Evolutionary conservation across 768 basidiomycete species (phyloP), one percentile per base, ranked within the genome.

Genomic region (Mycena venus): DNA sequence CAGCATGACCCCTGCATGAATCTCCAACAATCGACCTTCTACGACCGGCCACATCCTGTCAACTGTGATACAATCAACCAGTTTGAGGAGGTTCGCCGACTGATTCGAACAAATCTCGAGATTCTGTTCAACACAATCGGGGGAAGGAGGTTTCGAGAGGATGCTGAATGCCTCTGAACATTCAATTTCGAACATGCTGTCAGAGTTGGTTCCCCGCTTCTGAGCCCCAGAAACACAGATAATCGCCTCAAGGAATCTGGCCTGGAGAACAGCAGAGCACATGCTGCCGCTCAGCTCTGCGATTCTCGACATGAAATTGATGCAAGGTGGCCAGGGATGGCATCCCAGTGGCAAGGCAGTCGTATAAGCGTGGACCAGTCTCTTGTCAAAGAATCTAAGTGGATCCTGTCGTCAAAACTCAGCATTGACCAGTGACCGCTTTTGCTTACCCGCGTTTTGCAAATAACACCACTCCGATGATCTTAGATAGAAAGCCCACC

Each of bases 261-360:
- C n/a, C n/a, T n/a, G n/a, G 47, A 65, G 31, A 11, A 51, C 63
- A 7, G 31, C 63, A 2, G 12, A 32, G 8, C 32, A 31, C 12
- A n/a, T 34, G 10, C 19, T n/a, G 1, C 36, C 63, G 47, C 14
- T 58, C 29, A 31, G 8, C n/a, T 56, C 25, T 4, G 66, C 66
- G 40, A 68, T 27, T 23, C 19, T 27, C 0, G 53, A 27, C 21
- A 68, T 21, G 29, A 68, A 68, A 3, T 15, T 19, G 55, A 68
- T 32, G 55, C 53, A 68, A 32, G 66, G 66, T 19, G 34, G 14
- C 32, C 32, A 65, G 15, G 49, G 49, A 65, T 65, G 64, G 23
- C n/a, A 38, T 6, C 34, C 55, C n/a, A 10, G 25, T 0, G 66
- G 66, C 1, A 58, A 21, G 8, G 66, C 25, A 6, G 21, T 32